A percentile compares a stretch with the other conserved stretches of the same genome.
Evolutionary conservation across 495 filamentous ascomycete genomes (phyloP).

Genomic region (Daldinia vernicosa): DNA sequence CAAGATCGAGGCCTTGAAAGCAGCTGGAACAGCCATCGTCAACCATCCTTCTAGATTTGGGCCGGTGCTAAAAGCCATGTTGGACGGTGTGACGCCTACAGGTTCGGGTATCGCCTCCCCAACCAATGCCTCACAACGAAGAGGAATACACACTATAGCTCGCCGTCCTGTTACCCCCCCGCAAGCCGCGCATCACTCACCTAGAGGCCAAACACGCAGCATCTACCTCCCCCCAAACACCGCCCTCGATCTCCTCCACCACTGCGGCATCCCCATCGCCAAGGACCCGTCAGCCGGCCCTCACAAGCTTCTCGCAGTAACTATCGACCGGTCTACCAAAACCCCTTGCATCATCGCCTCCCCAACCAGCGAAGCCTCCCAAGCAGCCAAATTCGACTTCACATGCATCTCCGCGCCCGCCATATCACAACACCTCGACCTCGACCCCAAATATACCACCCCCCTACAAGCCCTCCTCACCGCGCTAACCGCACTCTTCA

Average conservation of each 20-base stretch:
- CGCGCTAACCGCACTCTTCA: constrained; percentile 68
- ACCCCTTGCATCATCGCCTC: constrained; percentile 76
- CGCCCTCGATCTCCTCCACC: constrained; percentile 67
- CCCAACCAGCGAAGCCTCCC: constrained; percentile 52
- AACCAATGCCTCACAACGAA: constrained; percentile 46
- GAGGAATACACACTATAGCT: constrained; percentile 62
- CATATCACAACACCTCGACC: constrained; percentile 61
- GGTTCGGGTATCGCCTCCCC: constrained; percentile 27
- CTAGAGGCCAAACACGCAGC: constrained; percentile 58
- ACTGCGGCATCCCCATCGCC: constrained; percentile 59
- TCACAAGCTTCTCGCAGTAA: constrained; percentile 64
- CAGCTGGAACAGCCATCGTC: constrained; percentile 77
- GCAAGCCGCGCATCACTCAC: not conserved
- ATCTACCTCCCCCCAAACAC: constrained; percentile 68
- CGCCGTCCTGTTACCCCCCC: constrained; percentile 23
- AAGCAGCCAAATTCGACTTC: constrained; percentile 68
- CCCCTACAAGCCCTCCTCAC: constrained; percentile 62
- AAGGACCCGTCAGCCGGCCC: constrained; percentile 49
- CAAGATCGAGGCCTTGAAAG: constrained; percentile 74
- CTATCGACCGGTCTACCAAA: constrained; percentile 69
- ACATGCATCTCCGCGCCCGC: constrained; percentile 47
- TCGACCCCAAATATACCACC: constrained; percentile 50
- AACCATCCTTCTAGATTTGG: constrained; percentile 86
- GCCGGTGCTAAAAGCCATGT: constrained; percentile 66
- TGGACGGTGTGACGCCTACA: constrained; percentile 33